These are phyloP conservation scores for Acrodontium crateriforme DNA, from an alignment of 2,329 filamentous ascomycete species.

Conservation along the genomic window DNA sequence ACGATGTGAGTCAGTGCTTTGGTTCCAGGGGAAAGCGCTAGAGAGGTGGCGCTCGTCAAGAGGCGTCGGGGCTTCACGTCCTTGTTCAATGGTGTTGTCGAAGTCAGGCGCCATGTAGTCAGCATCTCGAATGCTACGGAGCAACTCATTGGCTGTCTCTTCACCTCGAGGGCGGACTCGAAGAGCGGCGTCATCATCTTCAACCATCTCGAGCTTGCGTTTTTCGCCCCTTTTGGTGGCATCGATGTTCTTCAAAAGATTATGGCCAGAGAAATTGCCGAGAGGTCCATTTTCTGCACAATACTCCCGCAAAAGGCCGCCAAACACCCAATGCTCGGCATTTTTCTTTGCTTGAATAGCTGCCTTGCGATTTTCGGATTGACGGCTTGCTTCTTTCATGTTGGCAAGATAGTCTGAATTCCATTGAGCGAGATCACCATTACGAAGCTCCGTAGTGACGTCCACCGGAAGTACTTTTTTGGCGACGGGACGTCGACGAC, in stretches of 20 bases:
- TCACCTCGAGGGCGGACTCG: slow-evolving; percentile 20
- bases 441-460: slow-evolving; percentile 37
- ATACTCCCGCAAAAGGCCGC: too few relatives aligned
- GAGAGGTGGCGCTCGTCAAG: slow-evolving; percentile 47
- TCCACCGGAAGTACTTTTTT: slow-evolving; percentile 34
- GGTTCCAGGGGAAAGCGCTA: slow-evolving; percentile 56
- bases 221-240: slow-evolving; percentile 20
- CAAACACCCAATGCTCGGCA: slow-evolving; percentile 45
- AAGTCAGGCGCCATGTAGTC: slow-evolving; percentile 9
- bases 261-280: slow-evolving; percentile 43
- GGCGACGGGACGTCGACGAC: slow-evolving; percentile 23
- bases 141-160: slow-evolving; percentile 19
- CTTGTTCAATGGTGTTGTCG: slow-evolving; percentile 47
- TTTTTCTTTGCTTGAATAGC: slow-evolving; percentile 44
- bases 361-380: slow-evolving; percentile 29
- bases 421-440: slow-evolving; percentile 43
- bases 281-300: slow-evolving; percentile 37
- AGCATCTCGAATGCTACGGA: slow-evolving; percentile 16
- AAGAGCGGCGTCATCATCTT: slow-evolving; percentile 13
- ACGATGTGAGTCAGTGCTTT: slow-evolving; percentile 25
- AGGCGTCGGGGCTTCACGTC: slow-evolving; percentile 50
- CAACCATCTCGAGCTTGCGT: slow-evolving; percentile 11
- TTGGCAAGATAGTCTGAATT: slow-evolving; percentile 44
- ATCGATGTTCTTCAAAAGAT: slow-evolving; percentile 36
- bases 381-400: slow-evolving; percentile 38